Conservation (phyloP, 352 stramenopile species). For the Globisporangium polare region DNA sequence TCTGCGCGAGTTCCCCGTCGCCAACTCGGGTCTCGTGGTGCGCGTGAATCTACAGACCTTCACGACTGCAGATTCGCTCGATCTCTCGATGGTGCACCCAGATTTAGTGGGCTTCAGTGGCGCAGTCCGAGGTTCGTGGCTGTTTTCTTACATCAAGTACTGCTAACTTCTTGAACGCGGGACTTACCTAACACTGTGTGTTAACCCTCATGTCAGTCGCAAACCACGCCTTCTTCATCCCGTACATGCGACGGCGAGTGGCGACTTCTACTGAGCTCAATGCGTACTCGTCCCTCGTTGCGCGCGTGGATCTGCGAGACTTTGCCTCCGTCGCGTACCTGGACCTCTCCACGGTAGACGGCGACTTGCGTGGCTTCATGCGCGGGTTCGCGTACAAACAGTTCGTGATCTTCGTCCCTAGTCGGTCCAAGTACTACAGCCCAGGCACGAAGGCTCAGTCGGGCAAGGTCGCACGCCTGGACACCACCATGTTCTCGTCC, state of each 20-base stretch:
- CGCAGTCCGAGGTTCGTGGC: slow-evolving; percentile 35
- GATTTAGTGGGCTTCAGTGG: slow-evolving; percentile 68
- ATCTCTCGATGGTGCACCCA: slow-evolving; percentile 41
- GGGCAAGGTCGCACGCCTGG: slow-evolving; percentile 66
- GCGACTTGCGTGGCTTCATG: slow-evolving; percentile 58
- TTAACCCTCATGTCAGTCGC: slow-evolving; percentile 29
- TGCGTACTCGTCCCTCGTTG: slow-evolving; percentile 60
- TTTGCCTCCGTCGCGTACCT: slow-evolving; percentile 49
- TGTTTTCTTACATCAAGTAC: background rate
- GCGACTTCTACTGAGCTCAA: slow-evolving; percentile 32
- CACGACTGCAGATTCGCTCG: slow-evolving; percentile 32
- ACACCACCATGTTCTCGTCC: slow-evolving; percentile 60
- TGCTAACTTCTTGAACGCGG: slow-evolving; percentile 1
- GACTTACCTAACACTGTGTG: background rate
- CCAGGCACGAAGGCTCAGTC: slow-evolving; percentile 29
- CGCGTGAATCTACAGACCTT: slow-evolving; percentile 57
- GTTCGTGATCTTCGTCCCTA: slow-evolving; percentile 64
- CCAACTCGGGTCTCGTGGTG: slow-evolving; percentile 58
- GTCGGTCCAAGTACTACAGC: slow-evolving; percentile 33
- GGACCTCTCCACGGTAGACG: slow-evolving; percentile 44
- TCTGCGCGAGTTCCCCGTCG: slow-evolving; percentile 65
- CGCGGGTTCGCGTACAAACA: slow-evolving; percentile 72
- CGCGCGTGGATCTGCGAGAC: slow-evolving; percentile 57
- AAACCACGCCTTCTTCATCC: slow-evolving; percentile 72
- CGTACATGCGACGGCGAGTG: slow-evolving; percentile 51